A percentile compares a stretch with the other conserved stretches of the same genome.
Evolutionary conservation across 768 basidiomycete species (phyloP).

Genomic region (Suillus ampliporus): DNA sequence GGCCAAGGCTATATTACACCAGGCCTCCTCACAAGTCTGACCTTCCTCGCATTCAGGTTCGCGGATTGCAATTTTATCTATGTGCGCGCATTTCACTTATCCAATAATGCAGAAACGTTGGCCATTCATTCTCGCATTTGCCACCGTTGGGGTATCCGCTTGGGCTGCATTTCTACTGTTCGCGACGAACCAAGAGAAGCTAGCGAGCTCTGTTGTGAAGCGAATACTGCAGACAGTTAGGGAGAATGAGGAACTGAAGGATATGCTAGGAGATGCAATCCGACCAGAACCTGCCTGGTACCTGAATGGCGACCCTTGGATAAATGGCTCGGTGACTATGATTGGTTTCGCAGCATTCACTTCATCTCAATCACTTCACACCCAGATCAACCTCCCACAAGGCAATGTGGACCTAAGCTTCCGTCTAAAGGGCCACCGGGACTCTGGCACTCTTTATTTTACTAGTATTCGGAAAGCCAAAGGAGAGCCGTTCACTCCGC

Average conservation of each 20-base stretch:
- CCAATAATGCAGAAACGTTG: conserved; percentile 46
- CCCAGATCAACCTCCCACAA: conserved; percentile 72
- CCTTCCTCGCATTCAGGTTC: conserved; percentile 49
- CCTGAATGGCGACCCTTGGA: conserved; percentile 76
- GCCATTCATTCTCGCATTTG: conserved; percentile 59
- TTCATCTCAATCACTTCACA: conserved; percentile 2
- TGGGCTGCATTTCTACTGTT: conserved; percentile 75
- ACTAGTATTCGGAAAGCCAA: conserved; percentile 82
- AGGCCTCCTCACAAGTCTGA: conserved; percentile 45
- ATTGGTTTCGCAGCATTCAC: not conserved
- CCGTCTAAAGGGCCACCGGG: conserved; percentile 73
- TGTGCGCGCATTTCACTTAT: not conserved
- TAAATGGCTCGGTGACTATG: conserved; percentile 65
- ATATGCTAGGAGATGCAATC: conserved; percentile 64
- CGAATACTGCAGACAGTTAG: conserved; percentile 67
- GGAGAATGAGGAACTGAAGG: conserved; percentile 53
- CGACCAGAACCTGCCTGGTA: conserved; percentile 48
- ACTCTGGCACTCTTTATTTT: conserved; percentile 82
- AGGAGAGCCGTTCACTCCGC: conserved; percentile 67
- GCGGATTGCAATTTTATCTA: not conserved
- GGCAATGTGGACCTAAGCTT: conserved; percentile 83
- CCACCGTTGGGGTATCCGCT: conserved; percentile 57
- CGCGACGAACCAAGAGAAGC: conserved; percentile 77
- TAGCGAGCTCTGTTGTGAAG: conserved; percentile 75
- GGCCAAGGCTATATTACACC: conserved; percentile 50